Evolutionary conservation across 2,329 filamentous ascomycete species (phyloP), one percentile per base, ranked within the genome.

Genomic region (Thelonectria discophora): DNA sequence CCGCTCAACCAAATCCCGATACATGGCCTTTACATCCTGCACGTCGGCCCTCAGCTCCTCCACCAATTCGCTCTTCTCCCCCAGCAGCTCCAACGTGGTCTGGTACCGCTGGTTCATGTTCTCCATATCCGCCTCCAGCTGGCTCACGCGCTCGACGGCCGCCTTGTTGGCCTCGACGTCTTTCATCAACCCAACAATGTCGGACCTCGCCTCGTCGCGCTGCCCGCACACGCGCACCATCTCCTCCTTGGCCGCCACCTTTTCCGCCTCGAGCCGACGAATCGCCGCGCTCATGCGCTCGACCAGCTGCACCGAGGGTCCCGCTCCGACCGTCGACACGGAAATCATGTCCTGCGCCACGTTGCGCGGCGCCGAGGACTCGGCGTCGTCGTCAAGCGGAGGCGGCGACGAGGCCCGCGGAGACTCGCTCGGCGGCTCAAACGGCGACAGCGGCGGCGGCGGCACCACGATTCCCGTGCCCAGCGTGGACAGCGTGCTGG

Each of bases 221-320:
- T 99, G 95, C n/a, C 85, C 83, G 6, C 88, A 88, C 17, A 99
- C 85, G 8, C 94, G 84, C 0, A 85, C 82, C 66, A 97, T 83
- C 75, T 99, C 95, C 74, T 99, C 95, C 72, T 91, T 93, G 13
- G 90, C 89, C 1, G 90, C 91, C 1, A 95, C 92, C 74, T 97
- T 97, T 74, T 99, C 95, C 50, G 88, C 92, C 74, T 99, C 95
- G 0, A 99, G 82, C 6, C 94, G 88, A 10, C 95, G 90, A 46
- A 99, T 94, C 0, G 93, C 92, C 3, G 94, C 92, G 72, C 92
- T 96, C 92, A 99, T 97, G 55, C 94, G 88, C 78, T 98, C 95
- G 15, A 99, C 94, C 1, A 99, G 86, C 77, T 98, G 94, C 1
- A 99, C 94, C 0, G 91, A 94, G 0, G 95, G 95, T 0, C 95